These are phyloP conservation scores for Phytophthora megakarya DNA, from an alignment of 352 stramenopile genomes.

Conservation along the genomic window DNA sequence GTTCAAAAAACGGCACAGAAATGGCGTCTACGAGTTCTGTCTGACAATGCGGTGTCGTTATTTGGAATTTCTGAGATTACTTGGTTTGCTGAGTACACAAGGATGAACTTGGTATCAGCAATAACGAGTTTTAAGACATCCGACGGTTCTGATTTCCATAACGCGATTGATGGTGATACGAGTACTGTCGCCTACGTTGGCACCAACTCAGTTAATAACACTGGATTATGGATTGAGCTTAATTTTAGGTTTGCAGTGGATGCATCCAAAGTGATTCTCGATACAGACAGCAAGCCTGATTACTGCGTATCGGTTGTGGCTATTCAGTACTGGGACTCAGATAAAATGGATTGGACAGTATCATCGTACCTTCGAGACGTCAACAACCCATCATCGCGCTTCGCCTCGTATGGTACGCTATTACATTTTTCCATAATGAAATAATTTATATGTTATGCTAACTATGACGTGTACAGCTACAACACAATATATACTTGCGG, in stretches of 20 bases:
- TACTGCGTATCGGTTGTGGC: slow-evolving; percentile 24
- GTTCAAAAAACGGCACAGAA: neutral
- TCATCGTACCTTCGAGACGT: slow-evolving; percentile 31
- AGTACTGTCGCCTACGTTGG: slow-evolving; percentile 28
- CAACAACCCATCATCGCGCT: slow-evolving; percentile 24
- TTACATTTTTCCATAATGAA: neutral
- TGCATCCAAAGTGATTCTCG: slow-evolving; percentile 36
- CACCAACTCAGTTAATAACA: neutral
- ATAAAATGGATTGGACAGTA: slow-evolving; percentile 11
- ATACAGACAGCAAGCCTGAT: slow-evolving; percentile 21
- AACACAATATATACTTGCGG: slow-evolving; percentile 24
- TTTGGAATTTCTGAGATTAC: slow-evolving; percentile 37
- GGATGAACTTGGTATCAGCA: slow-evolving; percentile 19
- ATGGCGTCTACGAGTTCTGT: slow-evolving; percentile 35
- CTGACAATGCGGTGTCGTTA: slow-evolving; percentile 8
- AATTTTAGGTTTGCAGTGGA: slow-evolving; percentile 27
- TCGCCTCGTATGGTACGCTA: slow-evolving; percentile 35
- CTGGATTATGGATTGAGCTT: slow-evolving; percentile 38
- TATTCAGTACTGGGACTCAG: slow-evolving; percentile 37
- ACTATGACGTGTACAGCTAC: slow-evolving; percentile 8
- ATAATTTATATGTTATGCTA: neutral
- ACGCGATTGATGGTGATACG: slow-evolving; percentile 32
- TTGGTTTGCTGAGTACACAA: slow-evolving; percentile 35
- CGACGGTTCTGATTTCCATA: slow-evolving; percentile 21
- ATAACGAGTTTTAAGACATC: slow-evolving; percentile 19